A percentile compares a stretch with the other conserved stretches of the same genome.
These are phyloP conservation scores for Annulohypoxylon moriforme DNA, from an alignment of 495 filamentous ascomycete species.

Conservation along the genomic window DNA sequence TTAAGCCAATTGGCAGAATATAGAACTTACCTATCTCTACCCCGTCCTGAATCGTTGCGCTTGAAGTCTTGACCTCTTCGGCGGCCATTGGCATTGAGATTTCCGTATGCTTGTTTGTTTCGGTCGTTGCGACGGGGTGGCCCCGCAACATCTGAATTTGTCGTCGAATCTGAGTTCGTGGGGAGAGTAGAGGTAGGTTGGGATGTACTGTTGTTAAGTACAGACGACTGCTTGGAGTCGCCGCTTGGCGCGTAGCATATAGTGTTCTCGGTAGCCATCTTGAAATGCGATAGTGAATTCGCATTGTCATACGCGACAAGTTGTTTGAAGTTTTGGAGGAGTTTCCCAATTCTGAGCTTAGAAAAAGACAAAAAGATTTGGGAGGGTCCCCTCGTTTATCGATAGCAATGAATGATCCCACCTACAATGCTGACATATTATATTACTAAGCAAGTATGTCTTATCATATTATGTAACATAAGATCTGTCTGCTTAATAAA, in stretches of 20 bases:
- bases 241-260: conserved; percentile 7
- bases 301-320: conserved; percentile 23
- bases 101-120: conserved; percentile 20
- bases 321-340: conserved; percentile 10
- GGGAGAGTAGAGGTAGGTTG: background rate
- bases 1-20: conserved; percentile 1
- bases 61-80: conserved; percentile 31
- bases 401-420: too few species aligned
- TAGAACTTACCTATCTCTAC: conserved; percentile 29
- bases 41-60: conserved; percentile 25
- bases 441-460: too few species aligned
- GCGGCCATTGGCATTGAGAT: conserved; percentile 36
- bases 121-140: conserved; percentile 19
- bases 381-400: too few species aligned
- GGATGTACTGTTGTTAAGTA: background rate
- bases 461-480: too few species aligned
- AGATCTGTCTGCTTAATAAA: too few species aligned
- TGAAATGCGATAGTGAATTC: conserved; percentile 25
- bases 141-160: conserved; percentile 24
- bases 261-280: conserved; percentile 33
- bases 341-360: background rate
- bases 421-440: too few species aligned
- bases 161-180: conserved; percentile 18
- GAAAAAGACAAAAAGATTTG: too few species aligned
- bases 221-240: background rate